These are phyloP conservation scores for Vanrija sp. DNA, from an alignment of 1,284 basidiomycete species.

Conservation along the genomic window DNA sequence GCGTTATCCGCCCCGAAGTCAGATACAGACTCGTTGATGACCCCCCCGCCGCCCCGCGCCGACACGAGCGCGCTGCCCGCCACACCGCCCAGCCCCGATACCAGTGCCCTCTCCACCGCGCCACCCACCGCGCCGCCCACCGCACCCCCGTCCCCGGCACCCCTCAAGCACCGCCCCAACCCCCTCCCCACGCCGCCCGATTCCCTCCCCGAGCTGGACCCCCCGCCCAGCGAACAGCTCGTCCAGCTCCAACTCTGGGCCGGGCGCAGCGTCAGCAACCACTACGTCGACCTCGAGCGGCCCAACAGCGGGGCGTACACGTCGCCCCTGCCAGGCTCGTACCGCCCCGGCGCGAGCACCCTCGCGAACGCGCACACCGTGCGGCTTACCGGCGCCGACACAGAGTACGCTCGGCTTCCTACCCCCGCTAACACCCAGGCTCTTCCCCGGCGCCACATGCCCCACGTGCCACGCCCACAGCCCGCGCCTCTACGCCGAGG, in stretches of 20 bases:
- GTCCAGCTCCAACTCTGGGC: no score
- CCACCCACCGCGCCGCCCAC: neutral
- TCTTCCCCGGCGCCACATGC: constrained; percentile 10
- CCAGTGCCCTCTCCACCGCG: neutral
- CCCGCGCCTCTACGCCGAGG: constrained; percentile 31
- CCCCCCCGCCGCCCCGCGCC: neutral
- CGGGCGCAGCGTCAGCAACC: no score
- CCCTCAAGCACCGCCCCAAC: neutral
- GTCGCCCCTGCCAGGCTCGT: no score
- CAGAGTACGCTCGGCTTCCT: neutral
- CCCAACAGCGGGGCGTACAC: no score
- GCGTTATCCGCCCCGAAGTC: neutral
- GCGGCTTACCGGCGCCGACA: neutral
- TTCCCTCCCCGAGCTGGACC: no score
- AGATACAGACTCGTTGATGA: no score
- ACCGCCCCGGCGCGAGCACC: no score
- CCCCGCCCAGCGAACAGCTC: neutral
- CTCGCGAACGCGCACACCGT: neutral
- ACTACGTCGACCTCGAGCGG: no score
- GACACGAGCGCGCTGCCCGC: no score
- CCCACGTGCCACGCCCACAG: constrained; percentile 11
- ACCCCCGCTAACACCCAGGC: neutral
- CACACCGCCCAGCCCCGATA: neutral
- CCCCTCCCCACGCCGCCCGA: no score
- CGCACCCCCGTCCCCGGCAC: neutral